Base-by-base conservation (phyloP, 192 early-diverging fungal genomes). In the Allomyces arbusculus region DNA sequence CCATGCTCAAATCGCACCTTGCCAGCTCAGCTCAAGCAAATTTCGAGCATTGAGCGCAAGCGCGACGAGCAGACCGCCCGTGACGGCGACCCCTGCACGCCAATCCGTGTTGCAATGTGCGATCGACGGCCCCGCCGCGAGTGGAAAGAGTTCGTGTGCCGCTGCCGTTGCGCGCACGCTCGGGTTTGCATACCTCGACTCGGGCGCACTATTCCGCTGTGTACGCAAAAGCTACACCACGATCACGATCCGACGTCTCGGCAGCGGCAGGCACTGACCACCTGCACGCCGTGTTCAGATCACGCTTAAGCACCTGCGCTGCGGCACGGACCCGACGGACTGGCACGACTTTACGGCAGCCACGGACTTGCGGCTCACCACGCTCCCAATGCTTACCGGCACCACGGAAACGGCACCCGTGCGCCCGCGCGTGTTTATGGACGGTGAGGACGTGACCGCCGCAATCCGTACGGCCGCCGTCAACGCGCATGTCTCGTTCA, bases 51-150 rank as follows among this genome's bases (percentile, higher is more conserved):
- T 40, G 33, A 40, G 33, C 33, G 7, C 33, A 8, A 40, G 33
- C 33, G 33, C 33, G 33, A 40, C 33, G 33, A 40, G 33, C 33
- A 40, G 7, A 7, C 33, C 33, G 33, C 33, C 33, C 33, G 33
- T 40, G 50, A 58, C 50, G 50, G 50, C 50, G 20, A 14, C 12
- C 12, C 50, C 16, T 58, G 12, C 20, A 14, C 50, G 50, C 50
- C 50, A 66, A 64, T 20, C 24, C 62, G n/a, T 76, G 58, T 84
- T 86, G 65, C 74, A 79, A 69, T 75, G 88, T 62, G 88, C 89
- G 23, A 89, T 91, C 44, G 89, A 91, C 71, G 89, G 89, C 0
- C 87, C 87, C 4, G 86, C 85, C 12, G 88, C 87, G 6, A 86
- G 86, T 16, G 89, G 89, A 45, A 91, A 91, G 76, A 88, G 85